Conservation (phyloP, 2,329 filamentous ascomycete species). For the Colletotrichum liriopes region DNA sequence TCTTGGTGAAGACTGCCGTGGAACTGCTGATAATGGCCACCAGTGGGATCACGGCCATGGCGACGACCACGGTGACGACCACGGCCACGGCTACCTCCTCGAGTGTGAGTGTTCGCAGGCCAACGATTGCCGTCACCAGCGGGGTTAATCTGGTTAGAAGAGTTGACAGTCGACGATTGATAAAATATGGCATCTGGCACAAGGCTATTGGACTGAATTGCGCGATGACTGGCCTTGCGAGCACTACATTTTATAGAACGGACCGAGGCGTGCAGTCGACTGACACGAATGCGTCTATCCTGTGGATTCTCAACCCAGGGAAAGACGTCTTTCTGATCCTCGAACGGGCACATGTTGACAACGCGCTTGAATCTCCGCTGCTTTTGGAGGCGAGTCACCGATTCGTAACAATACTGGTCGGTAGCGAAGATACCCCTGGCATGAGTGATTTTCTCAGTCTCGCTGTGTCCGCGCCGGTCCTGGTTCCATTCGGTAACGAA, state of each 20-base stretch:
- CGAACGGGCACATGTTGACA: constrained; percentile 17
- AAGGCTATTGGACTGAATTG: not conserved
- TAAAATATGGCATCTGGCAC: not conserved
- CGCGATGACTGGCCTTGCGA: not conserved
- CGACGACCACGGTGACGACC: not conserved
- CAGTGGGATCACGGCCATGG: not conserved
- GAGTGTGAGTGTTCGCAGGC: not conserved
- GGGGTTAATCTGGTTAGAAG: not conserved
- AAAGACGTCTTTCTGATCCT: not conserved
- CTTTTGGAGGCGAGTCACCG: constrained; percentile 24
- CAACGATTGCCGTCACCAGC: not conserved
- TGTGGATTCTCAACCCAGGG: constrained; percentile 10
- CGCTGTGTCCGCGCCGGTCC: not conserved
- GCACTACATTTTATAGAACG: not conserved
- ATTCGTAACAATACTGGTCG: constrained; percentile 29
- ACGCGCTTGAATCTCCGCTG: constrained; percentile 27
- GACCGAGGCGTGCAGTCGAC: not conserved
- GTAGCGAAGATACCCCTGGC: constrained; percentile 28
- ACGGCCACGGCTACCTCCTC: not conserved
- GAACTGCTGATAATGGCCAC: not conserved
- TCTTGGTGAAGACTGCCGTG: not conserved
- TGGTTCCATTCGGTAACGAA: constrained; percentile 17
- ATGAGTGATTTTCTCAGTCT: not conserved
- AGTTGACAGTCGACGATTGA: no score
- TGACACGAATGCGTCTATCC: constrained; percentile 8